Evolutionary conservation across 225 moss, liverwort and hornwort genomes (phyloP).

Genomic region (Ulota crispa): DNA sequence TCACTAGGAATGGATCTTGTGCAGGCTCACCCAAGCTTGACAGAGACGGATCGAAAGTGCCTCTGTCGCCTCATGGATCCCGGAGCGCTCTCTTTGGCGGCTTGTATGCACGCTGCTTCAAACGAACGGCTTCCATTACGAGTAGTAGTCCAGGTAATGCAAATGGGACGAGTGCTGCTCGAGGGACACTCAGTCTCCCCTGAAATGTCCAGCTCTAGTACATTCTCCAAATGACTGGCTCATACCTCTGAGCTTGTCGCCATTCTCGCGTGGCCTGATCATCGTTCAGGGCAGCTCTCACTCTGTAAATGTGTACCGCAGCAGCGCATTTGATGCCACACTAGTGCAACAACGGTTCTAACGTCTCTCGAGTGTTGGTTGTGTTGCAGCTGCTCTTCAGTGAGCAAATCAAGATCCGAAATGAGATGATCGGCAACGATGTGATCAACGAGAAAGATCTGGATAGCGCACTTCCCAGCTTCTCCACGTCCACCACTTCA

Average conservation of each 20-base stretch:
- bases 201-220: not conserved
- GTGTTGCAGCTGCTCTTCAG: slow-evolving; percentile 51
- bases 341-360: not conserved
- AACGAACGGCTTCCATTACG: slow-evolving; percentile 57
- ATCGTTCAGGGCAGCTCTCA: not conserved
- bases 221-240: not conserved
- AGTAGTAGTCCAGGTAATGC: slow-evolving; percentile 49
- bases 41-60: slow-evolving; percentile 43
- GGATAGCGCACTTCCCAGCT: slow-evolving; percentile 28
- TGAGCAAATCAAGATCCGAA: slow-evolving; percentile 55
- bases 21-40: slow-evolving; percentile 48
- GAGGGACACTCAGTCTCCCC: too few species aligned
- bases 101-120: slow-evolving; percentile 46
- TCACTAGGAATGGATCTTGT: not conserved
- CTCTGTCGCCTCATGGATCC: slow-evolving; percentile 45
- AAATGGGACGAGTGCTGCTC: too few species aligned
- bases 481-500: slow-evolving; percentile 43
- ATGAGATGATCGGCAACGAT: slow-evolving; percentile 44
- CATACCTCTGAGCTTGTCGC: not conserved
- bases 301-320: too few species aligned
- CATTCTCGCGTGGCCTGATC: not conserved
- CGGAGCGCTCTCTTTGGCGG: slow-evolving; percentile 42
- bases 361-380: not conserved
- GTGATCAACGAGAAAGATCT: slow-evolving; percentile 46
- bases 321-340: not conserved